These are phyloP conservation scores for Tritrichomonas musculus DNA, from an alignment of 208 protist genomes.

Conservation along the genomic window DNA sequence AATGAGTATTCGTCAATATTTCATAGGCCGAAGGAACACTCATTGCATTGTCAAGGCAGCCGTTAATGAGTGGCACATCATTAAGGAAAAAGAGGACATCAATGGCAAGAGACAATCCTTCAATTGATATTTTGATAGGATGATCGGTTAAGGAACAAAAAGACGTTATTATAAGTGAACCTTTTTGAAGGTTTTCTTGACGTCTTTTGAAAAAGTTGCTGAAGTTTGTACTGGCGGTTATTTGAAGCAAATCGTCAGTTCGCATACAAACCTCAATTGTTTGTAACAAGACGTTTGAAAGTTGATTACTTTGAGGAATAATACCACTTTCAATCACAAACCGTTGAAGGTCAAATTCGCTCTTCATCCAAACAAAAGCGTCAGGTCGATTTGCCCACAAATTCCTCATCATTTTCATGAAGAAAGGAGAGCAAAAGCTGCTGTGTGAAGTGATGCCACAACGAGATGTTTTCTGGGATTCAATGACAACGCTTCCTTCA, in stretches of 20 bases:
- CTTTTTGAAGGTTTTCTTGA: neutral
- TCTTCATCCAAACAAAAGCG: conserved; percentile 24
- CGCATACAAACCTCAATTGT: neutral
- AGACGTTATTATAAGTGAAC: neutral
- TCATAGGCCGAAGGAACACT: neutral
- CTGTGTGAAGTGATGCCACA: neutral
- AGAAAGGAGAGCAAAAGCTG: neutral
- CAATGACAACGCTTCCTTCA: neutral
- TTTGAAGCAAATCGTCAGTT: neutral
- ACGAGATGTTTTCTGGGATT: too few species aligned
- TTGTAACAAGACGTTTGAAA: neutral
- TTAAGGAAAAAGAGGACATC: neutral
- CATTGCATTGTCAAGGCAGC: neutral
- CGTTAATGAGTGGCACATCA: conserved; percentile 6
- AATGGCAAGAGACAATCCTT: neutral
- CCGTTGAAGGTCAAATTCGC: neutral
- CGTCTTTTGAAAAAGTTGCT: neutral
- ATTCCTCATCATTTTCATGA: neutral
- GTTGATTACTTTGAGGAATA: neutral
- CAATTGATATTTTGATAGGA: neutral
- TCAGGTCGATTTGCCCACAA: neutral
- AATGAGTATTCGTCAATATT: neutral
- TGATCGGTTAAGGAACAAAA: neutral
- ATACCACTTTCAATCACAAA: neutral
- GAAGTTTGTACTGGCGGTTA: neutral